Conservation (phyloP, 1,284 basidiomycete species). For the Puccinia hordei region DNA sequence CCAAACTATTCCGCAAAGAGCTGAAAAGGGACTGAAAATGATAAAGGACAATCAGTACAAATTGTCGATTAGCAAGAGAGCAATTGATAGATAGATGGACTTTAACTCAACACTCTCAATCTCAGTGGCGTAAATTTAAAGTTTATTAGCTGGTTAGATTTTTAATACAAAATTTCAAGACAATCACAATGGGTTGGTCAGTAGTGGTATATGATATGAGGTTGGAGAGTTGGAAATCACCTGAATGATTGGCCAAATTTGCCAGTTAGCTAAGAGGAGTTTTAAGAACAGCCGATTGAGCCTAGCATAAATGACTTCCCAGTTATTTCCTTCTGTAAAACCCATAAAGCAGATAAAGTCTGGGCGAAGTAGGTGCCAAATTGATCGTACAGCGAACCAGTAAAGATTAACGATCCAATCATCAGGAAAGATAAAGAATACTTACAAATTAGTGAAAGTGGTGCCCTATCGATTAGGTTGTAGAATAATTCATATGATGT, state of each 20-base stretch:
- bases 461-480: constrained; percentile 19
- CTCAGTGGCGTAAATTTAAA: constrained; percentile 41
- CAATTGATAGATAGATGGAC: neutral
- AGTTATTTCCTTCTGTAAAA: constrained; percentile 27
- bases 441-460: constrained; percentile 42
- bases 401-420: neutral
- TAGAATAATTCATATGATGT: neutral
- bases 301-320: constrained; percentile 12
- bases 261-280: constrained; percentile 38
- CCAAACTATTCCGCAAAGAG: constrained; percentile 43
- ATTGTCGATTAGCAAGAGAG: neutral
- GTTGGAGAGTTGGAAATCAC: neutral
- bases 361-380: neutral
- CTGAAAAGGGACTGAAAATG: constrained; percentile 32
- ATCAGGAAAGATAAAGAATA: neutral
- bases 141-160: constrained; percentile 26
- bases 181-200: neutral
- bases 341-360: constrained; percentile 45
- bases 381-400: neutral
- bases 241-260: constrained; percentile 47
- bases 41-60: neutral
- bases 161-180: neutral
- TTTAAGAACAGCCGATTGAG: constrained; percentile 42
- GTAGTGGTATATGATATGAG: no score
- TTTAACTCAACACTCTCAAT: constrained; percentile 43